These are phyloP conservation scores for Thuidium tamariscinum DNA, from an alignment of 225 moss, liverwort and hornwort genomes.

Conservation along the genomic window DNA sequence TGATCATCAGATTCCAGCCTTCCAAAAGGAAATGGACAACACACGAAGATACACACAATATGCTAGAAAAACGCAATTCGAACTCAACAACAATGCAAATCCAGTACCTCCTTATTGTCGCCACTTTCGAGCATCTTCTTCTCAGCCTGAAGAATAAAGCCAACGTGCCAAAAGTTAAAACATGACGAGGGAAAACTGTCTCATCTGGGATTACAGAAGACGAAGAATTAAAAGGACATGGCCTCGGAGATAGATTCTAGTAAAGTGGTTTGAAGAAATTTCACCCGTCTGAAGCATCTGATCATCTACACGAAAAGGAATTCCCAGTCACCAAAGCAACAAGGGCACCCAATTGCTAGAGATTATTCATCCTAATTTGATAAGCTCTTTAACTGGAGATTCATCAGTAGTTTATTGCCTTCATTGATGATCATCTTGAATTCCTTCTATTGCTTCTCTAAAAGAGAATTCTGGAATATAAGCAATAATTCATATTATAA, in stretches of 20 bases:
- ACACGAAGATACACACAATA: neutral
- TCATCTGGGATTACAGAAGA: neutral
- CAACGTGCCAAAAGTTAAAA: neutral
- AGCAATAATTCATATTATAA: neutral
- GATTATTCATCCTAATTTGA: neutral
- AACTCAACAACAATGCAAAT: neutral
- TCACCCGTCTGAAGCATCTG: neutral
- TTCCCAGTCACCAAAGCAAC: neutral
- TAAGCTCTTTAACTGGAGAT: neutral
- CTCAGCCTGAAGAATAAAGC: slow-evolving; percentile 48
- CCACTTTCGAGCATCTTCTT: slow-evolving; percentile 78
- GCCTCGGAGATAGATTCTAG: neutral
- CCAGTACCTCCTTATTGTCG: slow-evolving; percentile 88
- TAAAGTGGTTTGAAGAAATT: neutral
- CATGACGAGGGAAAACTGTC: neutral
- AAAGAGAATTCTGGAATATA: neutral
- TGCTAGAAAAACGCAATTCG: neutral
- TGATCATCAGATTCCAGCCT: neutral
- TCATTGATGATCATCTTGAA: neutral
- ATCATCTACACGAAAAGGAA: neutral
- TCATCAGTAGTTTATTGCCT: neutral
- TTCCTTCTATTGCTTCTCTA: neutral
- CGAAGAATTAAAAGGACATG: neutral
- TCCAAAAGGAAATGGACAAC: neutral
- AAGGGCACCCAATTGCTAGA: neutral